These are phyloP conservation scores for Petasospora fabianii DNA, from an alignment of 1,139 yeast genomes.

Conservation along the genomic window DNA sequence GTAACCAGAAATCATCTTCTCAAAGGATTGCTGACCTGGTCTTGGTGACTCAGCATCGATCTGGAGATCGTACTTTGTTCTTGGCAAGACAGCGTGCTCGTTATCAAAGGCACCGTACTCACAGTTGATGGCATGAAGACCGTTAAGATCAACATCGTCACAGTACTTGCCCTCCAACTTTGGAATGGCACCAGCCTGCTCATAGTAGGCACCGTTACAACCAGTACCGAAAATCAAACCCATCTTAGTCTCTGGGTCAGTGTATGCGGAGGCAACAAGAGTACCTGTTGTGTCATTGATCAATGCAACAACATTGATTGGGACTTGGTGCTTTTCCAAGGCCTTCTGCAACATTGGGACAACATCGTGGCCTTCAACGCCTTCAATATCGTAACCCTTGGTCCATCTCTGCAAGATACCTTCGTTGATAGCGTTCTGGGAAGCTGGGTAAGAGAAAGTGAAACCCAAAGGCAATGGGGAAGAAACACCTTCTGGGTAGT, in stretches of 20 bases:
- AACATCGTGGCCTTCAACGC: slow-evolving; percentile 93
- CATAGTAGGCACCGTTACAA: slow-evolving; percentile 96
- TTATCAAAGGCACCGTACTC: slow-evolving; percentile 98
- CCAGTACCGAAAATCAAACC: slow-evolving; percentile 98
- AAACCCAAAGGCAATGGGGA: slow-evolving; percentile 74
- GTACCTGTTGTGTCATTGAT: slow-evolving; percentile 98
- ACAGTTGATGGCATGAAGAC: slow-evolving; percentile 95
- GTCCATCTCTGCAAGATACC: slow-evolving; percentile 97
- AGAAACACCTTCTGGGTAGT: slow-evolving; percentile 57
- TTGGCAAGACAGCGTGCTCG: slow-evolving; percentile 78
- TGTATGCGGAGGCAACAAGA: slow-evolving; percentile 89
- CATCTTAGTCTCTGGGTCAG: slow-evolving; percentile 86
- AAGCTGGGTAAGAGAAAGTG: slow-evolving; percentile 92
- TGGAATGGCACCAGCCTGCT: slow-evolving; percentile 67
- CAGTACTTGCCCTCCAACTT: slow-evolving; percentile 73
- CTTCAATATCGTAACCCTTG: slow-evolving; percentile 91
- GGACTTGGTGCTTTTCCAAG: slow-evolving; percentile 58
- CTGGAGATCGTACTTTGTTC: slow-evolving; percentile 79
- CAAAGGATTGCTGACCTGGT: slow-evolving; percentile 94
- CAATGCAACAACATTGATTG: slow-evolving; percentile 84
- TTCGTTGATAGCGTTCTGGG: slow-evolving; percentile 76
- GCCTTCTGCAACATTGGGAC: slow-evolving; percentile 86
- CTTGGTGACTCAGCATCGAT: slow-evolving; percentile 89
- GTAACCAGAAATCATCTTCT: slow-evolving; percentile 96
- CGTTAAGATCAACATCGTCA: slow-evolving; percentile 55